phyloP scores from a whole-genome alignment of 2,329 filamentous ascomycete genomes.

The Penicillium sp. region DNA sequence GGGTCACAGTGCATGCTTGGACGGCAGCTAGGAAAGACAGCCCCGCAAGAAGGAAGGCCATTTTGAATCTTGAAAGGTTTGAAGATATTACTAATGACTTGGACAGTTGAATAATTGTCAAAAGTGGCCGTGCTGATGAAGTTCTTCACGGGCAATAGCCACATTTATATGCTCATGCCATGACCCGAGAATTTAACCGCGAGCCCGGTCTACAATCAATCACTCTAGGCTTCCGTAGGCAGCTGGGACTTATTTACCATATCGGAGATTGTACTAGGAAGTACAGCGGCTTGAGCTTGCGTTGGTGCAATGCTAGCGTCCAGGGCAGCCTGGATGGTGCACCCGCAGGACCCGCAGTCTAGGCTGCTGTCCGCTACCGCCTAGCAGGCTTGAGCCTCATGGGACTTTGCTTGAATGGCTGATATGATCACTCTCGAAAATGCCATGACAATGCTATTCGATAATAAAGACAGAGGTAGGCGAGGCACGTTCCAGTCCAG shows the following conservation, averaged over 20 bases:
- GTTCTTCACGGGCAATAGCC: background rate
- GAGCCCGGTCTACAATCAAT: background rate
- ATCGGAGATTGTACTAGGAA: background rate
- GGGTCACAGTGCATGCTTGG: constrained; percentile 1
- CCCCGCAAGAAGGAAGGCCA: background rate
- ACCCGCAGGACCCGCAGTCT: background rate
- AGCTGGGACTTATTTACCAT: background rate
- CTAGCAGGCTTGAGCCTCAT: background rate
- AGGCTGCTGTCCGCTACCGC: background rate
- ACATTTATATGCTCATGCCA: background rate
- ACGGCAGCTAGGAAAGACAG: background rate
- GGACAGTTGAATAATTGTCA: no score
- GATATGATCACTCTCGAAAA: background rate
- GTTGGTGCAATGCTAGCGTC: background rate
- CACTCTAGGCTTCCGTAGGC: background rate
- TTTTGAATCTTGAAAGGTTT: background rate
- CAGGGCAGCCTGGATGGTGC: background rate
- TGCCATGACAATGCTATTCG: no score
- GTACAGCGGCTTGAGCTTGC: background rate
- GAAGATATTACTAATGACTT: no score
- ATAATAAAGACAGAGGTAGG: no score
- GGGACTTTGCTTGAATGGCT: no score
- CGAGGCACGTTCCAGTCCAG: no score
- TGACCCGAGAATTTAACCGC: background rate
- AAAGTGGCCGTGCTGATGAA: background rate